Base-by-base conservation (phyloP, 2,329 filamentous ascomycete genomes). In the Verticillium isaacii region DNA sequence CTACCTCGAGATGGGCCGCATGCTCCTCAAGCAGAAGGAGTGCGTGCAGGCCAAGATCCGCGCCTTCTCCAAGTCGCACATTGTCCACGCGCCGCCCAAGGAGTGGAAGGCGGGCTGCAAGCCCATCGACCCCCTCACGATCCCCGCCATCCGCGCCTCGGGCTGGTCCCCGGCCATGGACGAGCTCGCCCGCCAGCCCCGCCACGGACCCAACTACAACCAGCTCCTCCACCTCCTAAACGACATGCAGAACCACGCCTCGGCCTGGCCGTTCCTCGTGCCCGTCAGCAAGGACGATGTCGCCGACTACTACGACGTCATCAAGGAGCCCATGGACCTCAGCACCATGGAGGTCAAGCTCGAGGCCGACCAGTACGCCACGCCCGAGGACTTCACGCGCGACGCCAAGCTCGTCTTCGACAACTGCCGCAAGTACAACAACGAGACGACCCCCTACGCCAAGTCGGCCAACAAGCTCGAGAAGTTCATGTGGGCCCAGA, bases 111-210 rank as follows among this genome's bases (percentile, higher is more conserved):
- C 87, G 61, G 90, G 89, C 29, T 88, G 86, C 11, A 81, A 80
- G 36, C 80, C 87, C 60, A 96, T 98, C 72, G 91, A 99, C 71
- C 92, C 95, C 0, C 83, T 97, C 64, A 85, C 86, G 25, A 94
- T 98, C 66, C 85, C 90, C 19, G 93, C 94, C 15, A 97, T 99
- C 75, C 92, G 89, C 69, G 91, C 88, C 56, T 95, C 92, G 0
- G 94, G 95, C 65, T 99, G 95, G 95, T 96, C 92, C 0, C 91
- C 92, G 1, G 94, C 96, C 72, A 99, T 99, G 95, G 95, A 99
- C 77, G 93, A 96, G 73, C 84, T 99, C 25, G 93, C 95, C 1
- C 91, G 95, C 39, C 93, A 97, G 73, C 94, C 95, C 32, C 92
- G 95, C 39, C 94, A 97, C 72, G 95, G 95, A 0, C 95, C 95